Evolutionary conservation across 2,329 filamentous ascomycete species (phyloP).

Genomic region (Beauveria pseudobassiana): DNA sequence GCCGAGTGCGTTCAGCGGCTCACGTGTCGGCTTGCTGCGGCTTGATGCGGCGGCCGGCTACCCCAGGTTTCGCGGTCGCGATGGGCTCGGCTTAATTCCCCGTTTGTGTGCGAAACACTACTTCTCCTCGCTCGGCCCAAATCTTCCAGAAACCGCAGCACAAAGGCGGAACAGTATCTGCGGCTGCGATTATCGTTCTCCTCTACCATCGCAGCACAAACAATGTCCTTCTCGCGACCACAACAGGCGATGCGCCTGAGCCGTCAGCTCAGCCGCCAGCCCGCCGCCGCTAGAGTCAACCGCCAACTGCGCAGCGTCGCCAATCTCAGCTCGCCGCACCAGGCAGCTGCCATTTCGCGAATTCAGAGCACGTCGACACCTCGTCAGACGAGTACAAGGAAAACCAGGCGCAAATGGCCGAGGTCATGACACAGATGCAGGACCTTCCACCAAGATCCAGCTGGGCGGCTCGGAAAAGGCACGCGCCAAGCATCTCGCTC

Average conservation of each 20-base stretch:
- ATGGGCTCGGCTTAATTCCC: conserved; percentile 13
- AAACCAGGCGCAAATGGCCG: conserved; percentile 70
- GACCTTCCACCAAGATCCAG: conserved; percentile 64
- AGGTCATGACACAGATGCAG: conserved; percentile 61
- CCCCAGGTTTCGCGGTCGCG: conserved; percentile 12
- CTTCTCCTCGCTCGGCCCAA: background rate
- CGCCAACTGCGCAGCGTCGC: conserved; percentile 45
- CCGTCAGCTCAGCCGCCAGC: conserved; percentile 24
- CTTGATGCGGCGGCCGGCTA: conserved; percentile 30
- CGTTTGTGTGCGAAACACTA: conserved; percentile 1
- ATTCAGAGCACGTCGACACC: conserved; percentile 69
- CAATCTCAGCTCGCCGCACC: conserved; percentile 72
- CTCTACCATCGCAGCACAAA: background rate
- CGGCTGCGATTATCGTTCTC: background rate
- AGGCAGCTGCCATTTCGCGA: conserved; percentile 75
- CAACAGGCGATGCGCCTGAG: conserved; percentile 37
- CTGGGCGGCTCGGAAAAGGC: conserved; percentile 76
- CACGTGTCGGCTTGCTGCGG: conserved; percentile 33
- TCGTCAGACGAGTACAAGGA: conserved; percentile 72
- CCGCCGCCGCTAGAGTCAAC: conserved; percentile 20
- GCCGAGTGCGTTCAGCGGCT: background rate
- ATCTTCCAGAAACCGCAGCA: background rate
- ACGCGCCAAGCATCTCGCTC: conserved; percentile 74
- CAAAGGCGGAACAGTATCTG: background rate
- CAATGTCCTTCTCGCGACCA: conserved; percentile 42